phyloP scores from a whole-genome alignment of 768 basidiomycete genomes.

The Kwoniella shandongensis region DNA sequence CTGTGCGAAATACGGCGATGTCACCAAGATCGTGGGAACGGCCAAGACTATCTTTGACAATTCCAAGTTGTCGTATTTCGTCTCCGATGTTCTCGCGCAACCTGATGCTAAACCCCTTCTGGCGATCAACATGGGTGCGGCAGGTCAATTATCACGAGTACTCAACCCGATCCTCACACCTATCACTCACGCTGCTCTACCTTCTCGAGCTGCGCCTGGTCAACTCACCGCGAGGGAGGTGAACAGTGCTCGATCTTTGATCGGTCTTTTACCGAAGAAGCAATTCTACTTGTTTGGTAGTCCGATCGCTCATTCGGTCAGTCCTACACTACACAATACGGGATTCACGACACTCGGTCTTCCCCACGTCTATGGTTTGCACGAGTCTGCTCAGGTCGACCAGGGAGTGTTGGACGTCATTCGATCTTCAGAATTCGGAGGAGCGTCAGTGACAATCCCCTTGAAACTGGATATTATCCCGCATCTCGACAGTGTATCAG shows the following conservation, averaged over 20 bases:
- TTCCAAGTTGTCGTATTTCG: slow-evolving; percentile 73
- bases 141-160: slow-evolving; percentile 86
- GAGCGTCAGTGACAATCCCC: slow-evolving; percentile 95
- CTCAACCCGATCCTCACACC: slow-evolving; percentile 84
- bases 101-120: slow-evolving; percentile 75
- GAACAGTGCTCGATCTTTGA: slow-evolving; percentile 72
- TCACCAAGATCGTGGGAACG: slow-evolving; percentile 89
- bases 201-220: slow-evolving; percentile 83
- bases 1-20: slow-evolving; percentile 72
- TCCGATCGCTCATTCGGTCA: slow-evolving; percentile 85
- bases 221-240: slow-evolving; percentile 87
- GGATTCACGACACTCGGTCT: slow-evolving; percentile 77
- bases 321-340: slow-evolving; percentile 89
- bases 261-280: slow-evolving; percentile 73
- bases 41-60: slow-evolving; percentile 75
- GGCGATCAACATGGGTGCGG: slow-evolving; percentile 85
- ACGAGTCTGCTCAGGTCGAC: slow-evolving; percentile 70
- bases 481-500: slow-evolving; percentile 73
- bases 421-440: slow-evolving; percentile 73
- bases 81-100: slow-evolving; percentile 56
- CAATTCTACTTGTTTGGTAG: slow-evolving; percentile 84
- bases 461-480: slow-evolving; percentile 88
- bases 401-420: slow-evolving; percentile 67
- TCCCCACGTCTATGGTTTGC: slow-evolving; percentile 75
- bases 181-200: slow-evolving; percentile 84